Base-by-base conservation (phyloP, 306 rosid genomes). In the Malus asiatica region DNA sequence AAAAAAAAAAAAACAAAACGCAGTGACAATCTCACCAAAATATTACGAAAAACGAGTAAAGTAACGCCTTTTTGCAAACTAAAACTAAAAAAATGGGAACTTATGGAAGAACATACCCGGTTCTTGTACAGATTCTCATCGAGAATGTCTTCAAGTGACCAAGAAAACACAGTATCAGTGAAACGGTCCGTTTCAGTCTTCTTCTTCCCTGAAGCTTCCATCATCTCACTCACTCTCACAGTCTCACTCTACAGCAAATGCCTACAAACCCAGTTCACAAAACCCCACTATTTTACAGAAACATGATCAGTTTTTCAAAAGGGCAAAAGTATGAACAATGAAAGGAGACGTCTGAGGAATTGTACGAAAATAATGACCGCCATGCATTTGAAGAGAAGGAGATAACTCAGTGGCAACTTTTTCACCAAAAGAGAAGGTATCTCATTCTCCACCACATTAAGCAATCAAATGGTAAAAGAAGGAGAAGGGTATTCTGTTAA, bases 141-240 rank as follows among this genome's bases (percentile, higher is more conserved):
- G 79, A 62, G 66, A 74, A 91, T 86, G 75, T 89, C 86, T 42
- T 85, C 76, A 6, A 91, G 71, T 13, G 96, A 82, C 97, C 93
- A 91, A 30, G 92, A 86, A 72, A 89, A 77, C 12, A 91, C 61
- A 14, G 46, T 78, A 61, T 84, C 70, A 8, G 72, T 66, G 40
- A 91, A 83, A 71, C 13, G 58, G 2, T 70, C 25, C 16, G 32
- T 2, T 3, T 22, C 25, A 15, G 3, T 4, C 60, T n/a, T 74
- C 76, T 55, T 82, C 76, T 13, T 71, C 9, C 52, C 78, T 70
- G 87, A 84, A 73, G 64, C 79, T 55, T 77, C 66, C 89, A 81
- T 83, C 85, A 3, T 8, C 4, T 7, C 65, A 10, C 7, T 71
- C 59, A 22, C 12, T 81, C 35, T 63, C 75, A 11, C 53, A 48